A percentile compares a stretch with the other conserved stretches of the same genome.
Conservation (phyloP, 352 stramenopile genomes). For the Phytophthora cactorum region DNA sequence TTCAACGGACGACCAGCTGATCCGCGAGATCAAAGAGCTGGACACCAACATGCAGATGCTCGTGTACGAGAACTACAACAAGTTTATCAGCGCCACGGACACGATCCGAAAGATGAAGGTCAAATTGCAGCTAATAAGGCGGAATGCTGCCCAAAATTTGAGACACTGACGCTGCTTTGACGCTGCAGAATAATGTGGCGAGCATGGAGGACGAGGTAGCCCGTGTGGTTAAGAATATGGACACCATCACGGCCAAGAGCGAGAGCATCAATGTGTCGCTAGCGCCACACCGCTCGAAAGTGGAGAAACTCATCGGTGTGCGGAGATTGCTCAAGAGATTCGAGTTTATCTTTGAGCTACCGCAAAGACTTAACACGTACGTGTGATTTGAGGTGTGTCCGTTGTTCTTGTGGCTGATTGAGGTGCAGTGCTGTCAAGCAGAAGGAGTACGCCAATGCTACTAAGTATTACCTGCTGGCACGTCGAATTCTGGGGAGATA, state of each 20-base stretch:
- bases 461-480: constrained; percentile 88
- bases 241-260: constrained; percentile 87
- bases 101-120: constrained; percentile 97
- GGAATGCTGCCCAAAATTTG: not conserved
- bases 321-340: constrained; percentile 95
- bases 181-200: constrained; percentile 84
- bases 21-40: constrained; percentile 93
- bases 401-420: not conserved
- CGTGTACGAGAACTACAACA: constrained; percentile 99
- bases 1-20: constrained; percentile 74
- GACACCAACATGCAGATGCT: constrained; percentile 99
- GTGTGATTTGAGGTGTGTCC: not conserved
- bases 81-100: constrained; percentile 99
- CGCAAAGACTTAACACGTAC: constrained; percentile 81
- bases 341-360: constrained; percentile 98
- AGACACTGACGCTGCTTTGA: constrained; percentile 2
- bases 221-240: constrained; percentile 88
- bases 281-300: constrained; percentile 82
- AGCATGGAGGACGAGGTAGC: constrained; percentile 92
- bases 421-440: constrained; percentile 77
- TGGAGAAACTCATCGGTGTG: constrained; percentile 98
- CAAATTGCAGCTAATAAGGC: not conserved
- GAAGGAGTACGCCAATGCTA: constrained; percentile 88
- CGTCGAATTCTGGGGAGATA: constrained; percentile 87
- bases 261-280: constrained; percentile 91